Conservation (phyloP, 202 grass and related monocot species). For the Cymbopogon flexuosus region DNA sequence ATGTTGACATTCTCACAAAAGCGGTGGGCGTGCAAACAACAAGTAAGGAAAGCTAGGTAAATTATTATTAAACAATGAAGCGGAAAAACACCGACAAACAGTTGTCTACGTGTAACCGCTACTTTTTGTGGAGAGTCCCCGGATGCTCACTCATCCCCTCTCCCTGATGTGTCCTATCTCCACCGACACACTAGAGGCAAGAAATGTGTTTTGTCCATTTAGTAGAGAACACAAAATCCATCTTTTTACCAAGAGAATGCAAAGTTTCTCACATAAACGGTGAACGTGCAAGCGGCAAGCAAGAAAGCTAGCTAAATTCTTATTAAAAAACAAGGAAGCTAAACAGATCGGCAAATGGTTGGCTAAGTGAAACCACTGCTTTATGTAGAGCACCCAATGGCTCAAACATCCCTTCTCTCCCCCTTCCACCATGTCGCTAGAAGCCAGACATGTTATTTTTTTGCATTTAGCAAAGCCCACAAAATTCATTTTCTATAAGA, state of each 20-base stretch:
- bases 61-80: not conserved
- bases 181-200: not conserved
- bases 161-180: not conserved
- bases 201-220: not conserved
- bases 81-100: not conserved
- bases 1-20: too few relatives aligned
- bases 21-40: too few relatives aligned
- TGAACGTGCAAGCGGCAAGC: not conserved
- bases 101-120: not conserved
- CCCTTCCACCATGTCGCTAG: not conserved
- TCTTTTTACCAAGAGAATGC: not conserved
- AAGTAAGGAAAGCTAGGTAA: not conserved
- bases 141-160: not conserved
- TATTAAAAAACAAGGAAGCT: not conserved
- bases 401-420: too few relatives aligned
- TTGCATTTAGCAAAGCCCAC: not conserved
- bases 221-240: not conserved
- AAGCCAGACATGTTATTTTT: not conserved
- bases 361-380: not conserved
- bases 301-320: not conserved
- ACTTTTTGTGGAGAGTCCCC: not conserved
- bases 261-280: not conserved
- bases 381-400: not conserved
- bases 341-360: not conserved
- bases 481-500: not conserved